Evolutionary conservation across 2,329 filamentous ascomycete species (phyloP), one percentile per base, ranked within the genome.

Genomic region (Bipolaris sorokiniana): DNA sequence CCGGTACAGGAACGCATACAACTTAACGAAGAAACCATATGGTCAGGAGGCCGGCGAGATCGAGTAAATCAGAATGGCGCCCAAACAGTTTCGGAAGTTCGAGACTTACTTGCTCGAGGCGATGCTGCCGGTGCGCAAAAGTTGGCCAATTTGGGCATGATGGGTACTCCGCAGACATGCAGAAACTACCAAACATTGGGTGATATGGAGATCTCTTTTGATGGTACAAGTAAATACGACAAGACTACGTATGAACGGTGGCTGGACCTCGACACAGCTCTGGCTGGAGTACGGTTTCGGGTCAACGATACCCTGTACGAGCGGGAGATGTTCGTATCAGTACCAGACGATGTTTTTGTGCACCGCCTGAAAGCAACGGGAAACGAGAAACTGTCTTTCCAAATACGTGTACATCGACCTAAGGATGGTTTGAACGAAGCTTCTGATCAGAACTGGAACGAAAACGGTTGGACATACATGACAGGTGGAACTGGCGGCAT

Each of bases 1-100:
- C 77, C 78, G 4, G 64, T 70, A 28, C 79, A 72, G 3, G 81
- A 83, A 57, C 67, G 78, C 13, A 64, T 83, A 3, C 76, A 78
- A 44, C 67, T 83, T 26, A 83, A 82, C 48, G 81, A 83, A 59
- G 79, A 83, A 57, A 80, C 78, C 2, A 74, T 66, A 40, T 66
- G 64, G 64, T 63, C 61, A 23, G 64, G 64, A 51, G 60, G 62
- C 20, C 58, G 51, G 80, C 79, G 79, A 58, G 70, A 80, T 52
- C 77, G 81, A 15, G 78, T 56, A 15, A 46, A 46, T 10, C 48
- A 56, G 16, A 33, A 56, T 26, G 44, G 48, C n/a, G 46, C 48
- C 4, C 53, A 56, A 13, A 51, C 41, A 16, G 9, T 56, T 6
- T 51, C 41, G 6, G 48, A 51, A 16, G 53, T 56, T 34, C 41